These are phyloP conservation scores for Periconia sp. DNA, from an alignment of 2,329 filamentous ascomycete genomes.

Conservation along the genomic window DNA sequence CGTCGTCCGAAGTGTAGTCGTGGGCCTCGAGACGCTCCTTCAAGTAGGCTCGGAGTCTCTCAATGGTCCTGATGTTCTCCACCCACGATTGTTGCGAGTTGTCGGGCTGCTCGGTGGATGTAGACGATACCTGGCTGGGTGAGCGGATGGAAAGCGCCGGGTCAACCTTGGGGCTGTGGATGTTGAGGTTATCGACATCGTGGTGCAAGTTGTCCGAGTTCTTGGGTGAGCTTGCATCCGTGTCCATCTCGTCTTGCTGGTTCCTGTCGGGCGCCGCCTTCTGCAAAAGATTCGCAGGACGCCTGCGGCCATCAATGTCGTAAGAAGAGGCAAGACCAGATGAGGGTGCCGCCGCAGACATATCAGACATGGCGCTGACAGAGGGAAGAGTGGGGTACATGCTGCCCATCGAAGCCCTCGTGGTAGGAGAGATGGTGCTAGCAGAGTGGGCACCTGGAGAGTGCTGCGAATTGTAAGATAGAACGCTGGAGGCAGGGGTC, in stretches of 20 bases:
- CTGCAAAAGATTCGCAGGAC: conserved; percentile 63
- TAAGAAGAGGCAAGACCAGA: conserved; percentile 69
- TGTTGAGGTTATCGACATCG: conserved; percentile 41
- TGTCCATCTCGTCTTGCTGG: conserved; percentile 43
- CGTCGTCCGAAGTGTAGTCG: conserved; percentile 48
- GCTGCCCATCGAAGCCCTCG: conserved; percentile 57
- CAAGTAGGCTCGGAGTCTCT: conserved; percentile 60
- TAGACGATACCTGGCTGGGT: conserved; percentile 40
- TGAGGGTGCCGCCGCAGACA: conserved; percentile 63
- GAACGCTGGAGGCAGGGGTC: conserved; percentile 72
- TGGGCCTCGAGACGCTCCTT: conserved; percentile 56
- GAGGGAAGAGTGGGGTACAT: conserved; percentile 77
- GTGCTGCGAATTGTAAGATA: conserved; percentile 77
- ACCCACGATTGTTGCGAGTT: conserved; percentile 58
- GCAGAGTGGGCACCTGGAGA: conserved; percentile 67
- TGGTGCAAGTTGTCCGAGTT: conserved; percentile 38
- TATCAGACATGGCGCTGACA: conserved; percentile 65
- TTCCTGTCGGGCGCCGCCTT: conserved; percentile 42
- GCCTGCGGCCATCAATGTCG: conserved; percentile 61
- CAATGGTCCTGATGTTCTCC: conserved; percentile 65
- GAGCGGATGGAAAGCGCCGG: conserved; percentile 41
- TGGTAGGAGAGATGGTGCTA: conserved; percentile 66
- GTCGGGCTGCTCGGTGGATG: conserved; percentile 37
- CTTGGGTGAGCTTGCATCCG: conserved; percentile 35
- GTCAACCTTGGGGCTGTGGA: conserved; percentile 45